These are phyloP conservation scores for Oenanthe sinensis DNA, from an alignment of 129 eudicot species.

Conservation along the genomic window DNA sequence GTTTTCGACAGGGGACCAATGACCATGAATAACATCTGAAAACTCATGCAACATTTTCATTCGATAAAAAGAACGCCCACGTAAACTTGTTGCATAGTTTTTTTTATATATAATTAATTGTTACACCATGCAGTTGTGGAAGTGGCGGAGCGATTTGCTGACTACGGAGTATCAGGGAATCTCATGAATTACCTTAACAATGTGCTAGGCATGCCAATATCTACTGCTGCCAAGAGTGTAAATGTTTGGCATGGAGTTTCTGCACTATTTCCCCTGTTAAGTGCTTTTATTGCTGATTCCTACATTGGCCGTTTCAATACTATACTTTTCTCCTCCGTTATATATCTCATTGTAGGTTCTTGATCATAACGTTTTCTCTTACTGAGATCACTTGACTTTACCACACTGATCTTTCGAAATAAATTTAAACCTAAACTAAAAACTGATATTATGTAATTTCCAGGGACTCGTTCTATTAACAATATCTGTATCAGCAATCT, in stretches of 20 bases:
- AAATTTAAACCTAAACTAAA: too few relatives aligned
- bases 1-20: too few relatives aligned
- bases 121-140: conserved; percentile 41
- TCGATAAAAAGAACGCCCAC: too few relatives aligned
- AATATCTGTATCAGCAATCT: conserved; percentile 29
- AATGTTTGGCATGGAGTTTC: conserved; percentile 64
- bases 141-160: conserved; percentile 65
- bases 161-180: conserved; percentile 64
- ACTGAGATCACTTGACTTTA: too few relatives aligned
- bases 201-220: conserved; percentile 36
- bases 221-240: conserved; percentile 54
- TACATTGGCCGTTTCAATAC: conserved; percentile 55
- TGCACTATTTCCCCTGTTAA: conserved; percentile 51
- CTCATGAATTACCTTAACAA: conserved; percentile 46
- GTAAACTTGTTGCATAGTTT: not conserved
- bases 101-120: not conserved
- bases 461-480: conserved; percentile 55
- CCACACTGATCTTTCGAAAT: too few relatives aligned
- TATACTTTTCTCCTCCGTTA: conserved; percentile 40
- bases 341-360: conserved; percentile 42
- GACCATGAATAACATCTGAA: too few relatives aligned
- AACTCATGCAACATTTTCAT: too few relatives aligned
- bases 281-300: conserved; percentile 70
- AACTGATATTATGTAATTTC: not conserved
- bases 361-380: not conserved